Percentiles rank a stretch among this genome's conserved stretches.
Evolutionary conservation across 805 yeast species (phyloP).

Genomic region (Candida sonorensis): DNA sequence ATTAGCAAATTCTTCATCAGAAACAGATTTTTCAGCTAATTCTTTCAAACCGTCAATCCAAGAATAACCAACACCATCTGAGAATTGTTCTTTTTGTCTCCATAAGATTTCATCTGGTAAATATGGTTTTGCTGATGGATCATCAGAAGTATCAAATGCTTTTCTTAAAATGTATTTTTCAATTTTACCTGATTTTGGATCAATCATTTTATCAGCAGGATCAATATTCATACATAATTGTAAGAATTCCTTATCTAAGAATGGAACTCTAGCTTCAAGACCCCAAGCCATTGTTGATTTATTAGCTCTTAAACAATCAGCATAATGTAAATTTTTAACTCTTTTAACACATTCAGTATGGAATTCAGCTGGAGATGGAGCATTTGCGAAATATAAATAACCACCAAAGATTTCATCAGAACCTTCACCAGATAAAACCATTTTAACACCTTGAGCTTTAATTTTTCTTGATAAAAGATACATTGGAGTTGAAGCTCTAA

Average conservation of each 20-base stretch:
- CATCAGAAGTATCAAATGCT: conserved; percentile 92
- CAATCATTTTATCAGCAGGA: conserved; percentile 87
- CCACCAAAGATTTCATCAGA: conserved; percentile 99
- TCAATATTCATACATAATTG: conserved; percentile 90
- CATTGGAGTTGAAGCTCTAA: conserved; percentile 99
- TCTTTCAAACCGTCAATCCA: conserved; percentile 99
- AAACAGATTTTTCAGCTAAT: conserved; percentile 76
- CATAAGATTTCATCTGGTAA: conserved; percentile 94
- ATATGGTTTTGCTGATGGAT: conserved; percentile 72
- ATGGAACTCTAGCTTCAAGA: conserved; percentile 98
- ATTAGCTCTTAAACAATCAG: conserved; percentile 98
- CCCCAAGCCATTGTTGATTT: conserved; percentile 99
- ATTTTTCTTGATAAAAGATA: conserved; percentile 91
- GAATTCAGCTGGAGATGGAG: conserved; percentile 90
- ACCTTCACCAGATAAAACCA: conserved; percentile 99
- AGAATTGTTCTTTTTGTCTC: conserved; percentile 99
- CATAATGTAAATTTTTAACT: conserved; percentile 93
- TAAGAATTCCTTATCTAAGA: conserved; percentile 90
- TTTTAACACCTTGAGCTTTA: conserved; percentile 99
- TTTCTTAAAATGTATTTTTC: conserved; percentile 96
- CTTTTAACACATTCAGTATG: conserved; percentile 93
- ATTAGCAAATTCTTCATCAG: conserved; percentile 84
- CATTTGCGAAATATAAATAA: conserved; percentile 92
- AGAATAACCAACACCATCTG: conserved; percentile 99
- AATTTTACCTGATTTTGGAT: conserved; percentile 62